Evolutionary conservation across 225 moss, liverwort and hornwort species (phyloP), one percentile per base, ranked within the genome.

Genomic region (Sphagnum contortum): DNA sequence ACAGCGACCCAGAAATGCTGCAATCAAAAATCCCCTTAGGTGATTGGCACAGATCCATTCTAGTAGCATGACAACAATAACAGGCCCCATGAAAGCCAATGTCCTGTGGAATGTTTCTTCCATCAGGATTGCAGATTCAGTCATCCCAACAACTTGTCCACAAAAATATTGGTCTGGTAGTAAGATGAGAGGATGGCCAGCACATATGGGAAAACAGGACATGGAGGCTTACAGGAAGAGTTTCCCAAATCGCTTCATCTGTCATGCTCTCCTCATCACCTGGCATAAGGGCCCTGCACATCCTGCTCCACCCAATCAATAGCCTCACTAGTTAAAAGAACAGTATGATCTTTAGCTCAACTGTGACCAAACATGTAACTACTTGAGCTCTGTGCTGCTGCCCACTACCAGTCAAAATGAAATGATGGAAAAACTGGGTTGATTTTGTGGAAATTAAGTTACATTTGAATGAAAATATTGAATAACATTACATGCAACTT

Each of bases 1-100:
- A 98, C 96, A 65, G 92, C 96, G 64, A 98, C 92, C 96, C 96
- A 98, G 77, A 98, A 98, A 83, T 98, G 92, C 96, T 96, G 92
- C 87, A 75, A 63, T 75, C 45, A 67, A 67, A 60, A 44, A 70
- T 52, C 52, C 61, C 44, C 44, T 5, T 12, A 12, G 2, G 5
- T 58, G 12, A 58, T 13, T 44, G 44, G 44, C 58, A 58, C 12
- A 5, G 44, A 58, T 12, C 57, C 6, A 5, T 58, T 58, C n/a
- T 12, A 58, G 29, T 29, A 29, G 29, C 29, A 29, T 29, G 29
- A 29, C 29, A 29, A 29, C 29, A 29, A 29, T 29, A 29, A 29
- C 29, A 29, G 29, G 29, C 29, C 29, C 29, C 0, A 29, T 29
- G 29, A 29, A 29, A 29, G 29, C 29, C 29, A 29, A 29, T 29